A percentile compares a stretch with the other conserved stretches of the same genome.
Conservation (phyloP, 805 yeast species). For the Wickerhamiella cacticola region DNA sequence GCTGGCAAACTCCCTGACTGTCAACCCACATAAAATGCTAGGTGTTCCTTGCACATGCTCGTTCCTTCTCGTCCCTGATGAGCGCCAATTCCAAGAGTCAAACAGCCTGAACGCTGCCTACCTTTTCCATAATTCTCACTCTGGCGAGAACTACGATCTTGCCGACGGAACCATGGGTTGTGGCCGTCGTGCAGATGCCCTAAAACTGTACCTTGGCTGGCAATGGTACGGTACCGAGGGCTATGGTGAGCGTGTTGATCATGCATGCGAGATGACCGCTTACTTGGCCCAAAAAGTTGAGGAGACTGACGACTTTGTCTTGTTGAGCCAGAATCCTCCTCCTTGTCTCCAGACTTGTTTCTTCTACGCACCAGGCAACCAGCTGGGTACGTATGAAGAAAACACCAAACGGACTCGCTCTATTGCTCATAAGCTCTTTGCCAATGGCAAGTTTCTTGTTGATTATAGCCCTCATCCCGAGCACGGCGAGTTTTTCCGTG, state of each 20-base stretch:
- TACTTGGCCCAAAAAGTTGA: constrained; percentile 43
- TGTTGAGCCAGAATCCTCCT: constrained; percentile 48
- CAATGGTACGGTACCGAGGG: constrained; percentile 63
- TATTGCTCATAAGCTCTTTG: constrained; percentile 50
- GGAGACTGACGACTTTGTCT: constrained; percentile 36
- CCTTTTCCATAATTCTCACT: constrained; percentile 52
- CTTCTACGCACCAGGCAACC: constrained; percentile 44
- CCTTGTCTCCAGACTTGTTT: constrained; percentile 80
- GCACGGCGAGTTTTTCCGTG: constrained; percentile 71
- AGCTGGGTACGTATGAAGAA: constrained; percentile 26
- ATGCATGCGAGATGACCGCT: constrained; percentile 54
- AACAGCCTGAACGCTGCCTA: constrained; percentile 73
- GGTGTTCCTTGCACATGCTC: constrained; percentile 69
- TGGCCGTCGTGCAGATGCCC: constrained; percentile 73
- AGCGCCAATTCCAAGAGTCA: constrained; percentile 50
- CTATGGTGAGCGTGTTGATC: constrained; percentile 53
- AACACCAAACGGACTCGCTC: constrained; percentile 48
- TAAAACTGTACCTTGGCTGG: constrained; percentile 73
- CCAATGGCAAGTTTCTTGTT: constrained; percentile 53
- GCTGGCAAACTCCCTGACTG: constrained; percentile 61
- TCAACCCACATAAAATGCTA: constrained; percentile 77
- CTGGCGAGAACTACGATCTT: constrained; percentile 47
- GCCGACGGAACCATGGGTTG: constrained; percentile 92
- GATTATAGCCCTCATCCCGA: constrained; percentile 62
- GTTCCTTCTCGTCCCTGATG: constrained; percentile 61